phyloP scores from a whole-genome alignment of 2,329 filamentous ascomycete genomes.

The Clarireedia hainanense region DNA sequence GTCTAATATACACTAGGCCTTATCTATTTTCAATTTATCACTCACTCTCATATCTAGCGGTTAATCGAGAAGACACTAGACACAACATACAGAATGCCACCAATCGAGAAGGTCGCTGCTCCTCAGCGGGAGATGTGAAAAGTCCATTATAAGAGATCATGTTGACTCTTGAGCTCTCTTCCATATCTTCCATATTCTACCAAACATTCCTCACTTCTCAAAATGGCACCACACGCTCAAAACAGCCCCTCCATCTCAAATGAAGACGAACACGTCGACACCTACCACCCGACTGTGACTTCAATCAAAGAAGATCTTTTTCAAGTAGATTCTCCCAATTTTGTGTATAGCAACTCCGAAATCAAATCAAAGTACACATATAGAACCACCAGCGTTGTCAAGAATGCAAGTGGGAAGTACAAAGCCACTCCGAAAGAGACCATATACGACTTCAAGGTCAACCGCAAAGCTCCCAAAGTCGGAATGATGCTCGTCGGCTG shows the following conservation, averaged over 20 bases:
- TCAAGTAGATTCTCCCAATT: conserved; percentile 85
- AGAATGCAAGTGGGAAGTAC: conserved; percentile 61
- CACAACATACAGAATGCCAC: no score
- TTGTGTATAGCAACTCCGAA: conserved; percentile 77
- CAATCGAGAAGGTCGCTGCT: no score
- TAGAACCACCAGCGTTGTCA: conserved; percentile 79
- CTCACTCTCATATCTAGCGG: no score
- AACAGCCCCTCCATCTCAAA: conserved; percentile 50
- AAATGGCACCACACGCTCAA: conserved; percentile 86
- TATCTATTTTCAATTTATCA: no score
- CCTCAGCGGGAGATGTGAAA: no score
- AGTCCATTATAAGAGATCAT: no score
- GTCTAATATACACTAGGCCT: no score
- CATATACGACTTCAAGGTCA: conserved; percentile 93
- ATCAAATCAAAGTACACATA: conserved; percentile 96
- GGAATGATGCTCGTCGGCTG: conserved; percentile 97
- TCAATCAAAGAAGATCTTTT: conserved; percentile 56
- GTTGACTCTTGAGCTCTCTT: no score
- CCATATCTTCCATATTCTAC: no score
- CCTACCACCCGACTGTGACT: neutral
- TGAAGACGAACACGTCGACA: conserved; percentile 44
- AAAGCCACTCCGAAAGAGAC: conserved; percentile 83
- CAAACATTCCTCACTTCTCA: conserved; percentile 15
- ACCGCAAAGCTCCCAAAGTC: conserved; percentile 85
- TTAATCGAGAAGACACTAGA: no score